phyloP scores from a whole-genome alignment of 2,329 filamentous ascomycete species.

The Simplicillium aogashimaense region DNA sequence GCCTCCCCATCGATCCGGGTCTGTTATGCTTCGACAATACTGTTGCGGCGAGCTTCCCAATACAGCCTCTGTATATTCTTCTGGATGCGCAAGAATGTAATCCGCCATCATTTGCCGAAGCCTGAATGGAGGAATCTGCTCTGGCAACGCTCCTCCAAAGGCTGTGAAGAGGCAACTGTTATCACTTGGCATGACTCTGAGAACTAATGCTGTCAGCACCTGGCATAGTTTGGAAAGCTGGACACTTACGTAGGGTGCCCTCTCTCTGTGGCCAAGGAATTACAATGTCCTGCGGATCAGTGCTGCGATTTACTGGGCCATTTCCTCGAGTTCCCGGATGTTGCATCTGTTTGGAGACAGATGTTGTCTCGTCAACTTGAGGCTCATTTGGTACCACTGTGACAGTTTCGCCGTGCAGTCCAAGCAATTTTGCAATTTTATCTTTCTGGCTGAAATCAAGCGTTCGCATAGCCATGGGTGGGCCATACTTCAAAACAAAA shows the following conservation, averaged over 20 bases:
- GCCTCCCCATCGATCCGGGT: constrained; percentile 79
- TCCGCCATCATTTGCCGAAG: constrained; percentile 70
- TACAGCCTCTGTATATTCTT: constrained; percentile 65
- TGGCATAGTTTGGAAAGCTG: not conserved
- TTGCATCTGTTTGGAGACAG: constrained; percentile 4
- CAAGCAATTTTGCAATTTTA: constrained; percentile 36
- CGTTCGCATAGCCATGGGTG: constrained; percentile 55
- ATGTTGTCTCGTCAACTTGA: constrained; percentile 5
- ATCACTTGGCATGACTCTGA: constrained; percentile 94
- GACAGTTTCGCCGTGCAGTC: constrained; percentile 38
- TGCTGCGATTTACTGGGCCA: not conserved
- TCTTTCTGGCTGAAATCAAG: constrained; percentile 48
- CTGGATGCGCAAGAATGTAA: constrained; percentile 63
- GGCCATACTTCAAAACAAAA: constrained; percentile 77
- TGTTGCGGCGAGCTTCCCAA: constrained; percentile 62
- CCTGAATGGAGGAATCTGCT: constrained; percentile 34
- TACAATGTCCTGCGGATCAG: constrained; percentile 19
- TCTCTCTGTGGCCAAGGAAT: constrained; percentile 38
- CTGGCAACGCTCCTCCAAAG: constrained; percentile 69
- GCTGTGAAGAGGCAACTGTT: constrained; percentile 93
- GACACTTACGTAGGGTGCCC: constrained; percentile 35
- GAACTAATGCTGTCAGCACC: constrained; percentile 35
- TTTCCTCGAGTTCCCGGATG: not conserved
- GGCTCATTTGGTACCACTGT: constrained; percentile 35
- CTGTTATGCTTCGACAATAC: constrained; percentile 76